phyloP scores from a whole-genome alignment of 495 filamentous ascomycete species.

The Tirmania nivea region DNA sequence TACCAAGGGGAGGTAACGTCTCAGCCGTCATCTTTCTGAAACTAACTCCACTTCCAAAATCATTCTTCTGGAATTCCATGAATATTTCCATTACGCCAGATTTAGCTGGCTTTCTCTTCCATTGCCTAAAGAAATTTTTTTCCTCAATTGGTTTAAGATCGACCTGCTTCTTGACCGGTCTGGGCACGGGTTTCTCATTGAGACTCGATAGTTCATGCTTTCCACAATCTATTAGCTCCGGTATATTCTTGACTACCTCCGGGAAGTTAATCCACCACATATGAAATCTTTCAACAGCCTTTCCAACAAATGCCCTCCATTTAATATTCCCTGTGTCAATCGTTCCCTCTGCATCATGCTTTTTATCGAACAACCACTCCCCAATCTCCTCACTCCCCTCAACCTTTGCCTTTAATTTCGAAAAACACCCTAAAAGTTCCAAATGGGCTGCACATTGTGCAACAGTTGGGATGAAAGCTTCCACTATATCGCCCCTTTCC shows the following conservation, averaged over 20 bases:
- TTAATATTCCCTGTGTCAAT: slow-evolving; percentile 38
- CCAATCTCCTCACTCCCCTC: background rate
- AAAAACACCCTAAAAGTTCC: slow-evolving; percentile 49
- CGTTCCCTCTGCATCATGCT: slow-evolving; percentile 7
- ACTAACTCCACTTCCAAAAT: slow-evolving; percentile 3
- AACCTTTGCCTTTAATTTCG: slow-evolving; percentile 36
- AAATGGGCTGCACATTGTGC: slow-evolving; percentile 46
- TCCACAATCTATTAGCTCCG: too few relatives aligned
- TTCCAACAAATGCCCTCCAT: slow-evolving; percentile 55
- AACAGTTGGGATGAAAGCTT: slow-evolving; percentile 3
- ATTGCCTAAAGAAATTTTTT: too few relatives aligned
- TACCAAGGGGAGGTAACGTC: slow-evolving; percentile 19
- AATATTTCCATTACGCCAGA: background rate
- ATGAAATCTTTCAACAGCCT: slow-evolving; percentile 52
- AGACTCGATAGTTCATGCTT: too few relatives aligned
- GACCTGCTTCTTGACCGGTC: too few relatives aligned
- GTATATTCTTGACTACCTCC: slow-evolving; percentile 14
- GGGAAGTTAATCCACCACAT: slow-evolving; percentile 39
- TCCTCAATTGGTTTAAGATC: too few relatives aligned
- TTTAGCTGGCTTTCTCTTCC: too few relatives aligned
- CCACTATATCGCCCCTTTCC: background rate
- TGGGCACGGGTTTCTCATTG: too few relatives aligned
- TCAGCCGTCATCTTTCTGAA: slow-evolving; percentile 1
- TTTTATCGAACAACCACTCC: slow-evolving; percentile 8
- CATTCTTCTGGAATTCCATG: slow-evolving; percentile 1